Conservation (phyloP, 1,284 basidiomycete species). For the Inonotus obliquus region DNA sequence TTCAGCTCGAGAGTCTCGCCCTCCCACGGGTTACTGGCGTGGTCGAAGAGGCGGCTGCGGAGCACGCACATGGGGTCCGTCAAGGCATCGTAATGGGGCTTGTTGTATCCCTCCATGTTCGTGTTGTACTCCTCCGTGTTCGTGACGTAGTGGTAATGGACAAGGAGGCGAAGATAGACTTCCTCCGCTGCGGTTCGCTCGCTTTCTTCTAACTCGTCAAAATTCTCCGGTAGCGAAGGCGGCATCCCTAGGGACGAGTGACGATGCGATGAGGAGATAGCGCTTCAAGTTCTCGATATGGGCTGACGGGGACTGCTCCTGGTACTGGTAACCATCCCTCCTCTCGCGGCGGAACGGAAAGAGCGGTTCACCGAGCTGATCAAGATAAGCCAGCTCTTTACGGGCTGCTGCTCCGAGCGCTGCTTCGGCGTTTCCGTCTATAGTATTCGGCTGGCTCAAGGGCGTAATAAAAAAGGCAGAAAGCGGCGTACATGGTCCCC, state of each 20-base stretch:
- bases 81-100: constrained; percentile 33
- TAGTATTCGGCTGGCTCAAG: constrained; percentile 31
- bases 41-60: constrained; percentile 32
- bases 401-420: constrained; percentile 38
- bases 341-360: constrained; percentile 42
- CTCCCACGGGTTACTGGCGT: constrained; percentile 40
- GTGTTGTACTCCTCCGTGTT: constrained; percentile 36
- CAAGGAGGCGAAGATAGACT: constrained; percentile 37
- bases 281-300: constrained; percentile 36
- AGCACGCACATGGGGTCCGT: constrained; percentile 31
- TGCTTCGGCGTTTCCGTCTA: constrained; percentile 44
- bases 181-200: constrained; percentile 28
- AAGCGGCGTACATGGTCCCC: constrained; percentile 46
- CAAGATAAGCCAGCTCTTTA: constrained; percentile 48
- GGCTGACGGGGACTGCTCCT: constrained; percentile 43
- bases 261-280: constrained; percentile 35
- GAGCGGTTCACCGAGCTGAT: constrained; percentile 44
- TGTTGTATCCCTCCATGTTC: too few relatives aligned
- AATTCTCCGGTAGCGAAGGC: constrained; percentile 37
- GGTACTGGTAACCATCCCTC: constrained; percentile 42
- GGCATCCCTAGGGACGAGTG: constrained; percentile 32
- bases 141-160: constrained; percentile 42
- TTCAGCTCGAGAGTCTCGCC: constrained; percentile 42
- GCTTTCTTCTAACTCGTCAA: constrained; percentile 30
- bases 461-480: constrained; percentile 21